Evolutionary conservation across 2,329 filamentous ascomycete species (phyloP).

Genomic region (Botrytis hyacinthi): DNA sequence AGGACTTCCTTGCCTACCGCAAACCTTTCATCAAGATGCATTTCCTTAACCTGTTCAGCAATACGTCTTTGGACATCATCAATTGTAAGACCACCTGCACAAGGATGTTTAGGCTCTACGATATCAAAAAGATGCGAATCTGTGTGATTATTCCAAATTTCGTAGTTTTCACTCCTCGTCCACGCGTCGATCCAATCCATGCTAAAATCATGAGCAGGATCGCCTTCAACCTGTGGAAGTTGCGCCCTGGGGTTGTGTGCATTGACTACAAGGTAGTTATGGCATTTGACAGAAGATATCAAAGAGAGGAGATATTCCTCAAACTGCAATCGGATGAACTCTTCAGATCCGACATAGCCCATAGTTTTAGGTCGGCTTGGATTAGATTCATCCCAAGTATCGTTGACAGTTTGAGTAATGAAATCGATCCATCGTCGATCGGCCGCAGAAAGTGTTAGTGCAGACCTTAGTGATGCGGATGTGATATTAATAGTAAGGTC

Average conservation of each 20-base stretch:
- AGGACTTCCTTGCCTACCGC: conserved; percentile 79
- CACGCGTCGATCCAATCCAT: conserved; percentile 83
- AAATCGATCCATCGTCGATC: conserved; percentile 97
- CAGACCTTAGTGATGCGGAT: conserved; percentile 72
- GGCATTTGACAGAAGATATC: conserved; percentile 86
- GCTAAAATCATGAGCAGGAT: conserved; percentile 82
- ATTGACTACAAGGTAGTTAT: conserved; percentile 60
- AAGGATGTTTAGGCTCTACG: conserved; percentile 88
- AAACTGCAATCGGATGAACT: conserved; percentile 95
- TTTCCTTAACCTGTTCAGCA: conserved; percentile 86
- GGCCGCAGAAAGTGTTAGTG: conserved; percentile 75
- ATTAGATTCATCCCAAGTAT: conserved; percentile 94
- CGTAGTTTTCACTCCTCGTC: conserved; percentile 85
- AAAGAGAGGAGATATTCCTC: conserved; percentile 93
- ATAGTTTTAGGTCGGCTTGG: conserved; percentile 88
- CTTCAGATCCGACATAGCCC: conserved; percentile 92
- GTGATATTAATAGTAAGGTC: conserved; percentile 82
- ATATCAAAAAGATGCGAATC: conserved; percentile 93
- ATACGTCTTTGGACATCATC: conserved; percentile 91
- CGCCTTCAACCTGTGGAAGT: conserved; percentile 69
- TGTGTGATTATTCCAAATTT: conserved; percentile 77
- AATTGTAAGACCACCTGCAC: conserved; percentile 85
- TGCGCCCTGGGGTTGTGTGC: conserved; percentile 58
- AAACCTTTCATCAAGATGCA: conserved; percentile 89
- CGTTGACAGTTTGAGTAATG: conserved; percentile 86